Evolutionary conservation across 495 filamentous ascomycete genomes (phyloP).

Genomic region (Xylaria sp.): DNA sequence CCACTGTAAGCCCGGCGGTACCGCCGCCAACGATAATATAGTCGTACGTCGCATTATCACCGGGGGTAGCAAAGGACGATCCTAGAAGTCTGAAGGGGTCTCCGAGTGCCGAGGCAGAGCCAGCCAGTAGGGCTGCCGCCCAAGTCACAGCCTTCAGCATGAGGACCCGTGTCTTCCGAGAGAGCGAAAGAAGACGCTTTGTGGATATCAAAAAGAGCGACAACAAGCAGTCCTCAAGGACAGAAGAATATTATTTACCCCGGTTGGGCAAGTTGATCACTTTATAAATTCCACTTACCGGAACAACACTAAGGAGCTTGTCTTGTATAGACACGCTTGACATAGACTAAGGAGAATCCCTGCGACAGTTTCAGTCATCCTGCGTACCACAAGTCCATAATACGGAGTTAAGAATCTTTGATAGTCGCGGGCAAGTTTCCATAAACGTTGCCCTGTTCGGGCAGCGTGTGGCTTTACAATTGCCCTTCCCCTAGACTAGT

Average conservation of each 20-base stretch:
- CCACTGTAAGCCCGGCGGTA: slow-evolving; percentile 57
- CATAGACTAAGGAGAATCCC: slow-evolving; percentile 5
- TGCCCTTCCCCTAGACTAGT: background rate
- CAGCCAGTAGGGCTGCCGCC: slow-evolving; percentile 18
- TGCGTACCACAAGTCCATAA: background rate
- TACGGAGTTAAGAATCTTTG: slow-evolving; percentile 3
- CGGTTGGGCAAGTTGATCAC: background rate
- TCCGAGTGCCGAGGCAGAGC: slow-evolving; percentile 18
- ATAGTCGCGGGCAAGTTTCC: slow-evolving; percentile 2
- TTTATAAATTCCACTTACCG: slow-evolving; percentile 15
- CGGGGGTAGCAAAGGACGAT: slow-evolving; percentile 28
- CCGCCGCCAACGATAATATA: slow-evolving; percentile 62
- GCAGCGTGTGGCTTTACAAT: background rate
- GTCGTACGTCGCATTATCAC: slow-evolving; percentile 40
- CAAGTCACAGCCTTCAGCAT: slow-evolving; percentile 20
- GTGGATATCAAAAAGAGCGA: slow-evolving; percentile 16
- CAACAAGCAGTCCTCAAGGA: slow-evolving; percentile 9
- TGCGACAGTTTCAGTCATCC: slow-evolving; percentile 21
- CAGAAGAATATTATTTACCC: background rate
- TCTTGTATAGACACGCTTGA: slow-evolving; percentile 12
- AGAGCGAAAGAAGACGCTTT: slow-evolving; percentile 5
- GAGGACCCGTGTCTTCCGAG: background rate
- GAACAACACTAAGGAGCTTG: background rate
- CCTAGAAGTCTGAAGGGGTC: slow-evolving; percentile 24
- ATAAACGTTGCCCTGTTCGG: slow-evolving; percentile 1